phyloP scores from a whole-genome alignment of 768 basidiomycete genomes.

The Krasilnikovozyma curviuscula region DNA sequence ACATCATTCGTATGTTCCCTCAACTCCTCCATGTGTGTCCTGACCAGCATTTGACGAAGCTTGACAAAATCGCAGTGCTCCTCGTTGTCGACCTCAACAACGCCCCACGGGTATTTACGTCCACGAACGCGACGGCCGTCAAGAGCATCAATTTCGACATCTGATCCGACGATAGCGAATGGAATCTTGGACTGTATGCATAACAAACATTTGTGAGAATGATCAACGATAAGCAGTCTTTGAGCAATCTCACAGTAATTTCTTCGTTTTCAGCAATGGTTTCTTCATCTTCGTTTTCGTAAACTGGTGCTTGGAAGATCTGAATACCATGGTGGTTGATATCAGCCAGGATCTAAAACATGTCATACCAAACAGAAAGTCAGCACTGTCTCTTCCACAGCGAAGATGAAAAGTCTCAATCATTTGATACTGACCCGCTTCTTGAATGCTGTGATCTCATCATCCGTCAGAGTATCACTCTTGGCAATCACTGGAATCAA shows the following conservation, averaged over 20 bases:
- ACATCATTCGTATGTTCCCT: constrained; percentile 90
- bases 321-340: constrained; percentile 89
- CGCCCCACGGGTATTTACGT: constrained; percentile 93
- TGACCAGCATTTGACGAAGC: constrained; percentile 95
- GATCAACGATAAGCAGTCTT: background rate
- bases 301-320: constrained; percentile 93
- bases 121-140: constrained; percentile 88
- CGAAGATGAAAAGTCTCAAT: no score
- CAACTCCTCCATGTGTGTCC: constrained; percentile 98
- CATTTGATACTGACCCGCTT: constrained; percentile 61
- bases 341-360: constrained; percentile 60
- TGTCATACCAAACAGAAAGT: constrained; percentile 1
- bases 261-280: constrained; percentile 93
- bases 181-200: constrained; percentile 64
- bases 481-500: constrained; percentile 97
- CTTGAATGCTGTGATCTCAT: constrained; percentile 85
- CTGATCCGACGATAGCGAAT: constrained; percentile 93
- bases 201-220: background rate
- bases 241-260: constrained; percentile 35
- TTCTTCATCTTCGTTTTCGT: constrained; percentile 97
- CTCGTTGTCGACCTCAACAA: constrained; percentile 98
- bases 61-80: constrained; percentile 99
- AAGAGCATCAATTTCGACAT: constrained; percentile 41
- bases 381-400: no score
- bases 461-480: constrained; percentile 91